Conservation (phyloP, 2,329 filamentous ascomycete species). For the Sporothrix curviconia region DNA sequence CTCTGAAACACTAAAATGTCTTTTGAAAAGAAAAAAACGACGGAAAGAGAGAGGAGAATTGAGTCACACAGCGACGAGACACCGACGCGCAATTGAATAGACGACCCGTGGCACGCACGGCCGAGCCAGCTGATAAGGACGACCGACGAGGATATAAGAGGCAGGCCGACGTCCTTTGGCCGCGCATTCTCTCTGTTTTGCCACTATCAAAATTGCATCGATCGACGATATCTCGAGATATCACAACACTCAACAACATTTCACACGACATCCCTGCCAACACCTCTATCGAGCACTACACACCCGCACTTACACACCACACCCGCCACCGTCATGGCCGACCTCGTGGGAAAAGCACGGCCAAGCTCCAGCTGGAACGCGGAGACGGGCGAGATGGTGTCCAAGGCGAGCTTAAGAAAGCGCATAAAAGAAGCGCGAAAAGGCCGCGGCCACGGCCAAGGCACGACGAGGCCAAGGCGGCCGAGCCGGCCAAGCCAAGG, state of each 20-base stretch:
- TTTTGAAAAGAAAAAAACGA: background rate
- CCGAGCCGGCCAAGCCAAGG: constrained; percentile 40
- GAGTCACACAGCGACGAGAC: constrained; percentile 9
- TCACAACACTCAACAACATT: background rate
- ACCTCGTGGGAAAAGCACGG: constrained; percentile 41
- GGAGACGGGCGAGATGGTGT: constrained; percentile 60
- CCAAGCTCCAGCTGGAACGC: constrained; percentile 57
- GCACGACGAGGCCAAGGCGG: constrained; percentile 26
- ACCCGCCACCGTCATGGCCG: constrained; percentile 34
- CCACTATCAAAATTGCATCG: background rate
- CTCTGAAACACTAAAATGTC: no score
- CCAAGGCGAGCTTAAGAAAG: constrained; percentile 59
- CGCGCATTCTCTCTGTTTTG: background rate
- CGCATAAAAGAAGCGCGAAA: constrained; percentile 50
- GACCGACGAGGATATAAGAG: background rate
- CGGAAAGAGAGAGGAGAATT: background rate
- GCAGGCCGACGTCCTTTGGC: no score
- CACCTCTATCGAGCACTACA: background rate
- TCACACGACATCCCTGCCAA: background rate
- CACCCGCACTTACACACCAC: no score
- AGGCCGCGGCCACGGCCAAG: constrained; percentile 44
- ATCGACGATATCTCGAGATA: background rate
- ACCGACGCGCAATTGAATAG: constrained; percentile 4
- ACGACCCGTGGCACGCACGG: background rate
- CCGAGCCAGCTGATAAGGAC: background rate